Base-by-base conservation (phyloP, 2,329 filamentous ascomycete species). In the Exophiala bonariae region DNA sequence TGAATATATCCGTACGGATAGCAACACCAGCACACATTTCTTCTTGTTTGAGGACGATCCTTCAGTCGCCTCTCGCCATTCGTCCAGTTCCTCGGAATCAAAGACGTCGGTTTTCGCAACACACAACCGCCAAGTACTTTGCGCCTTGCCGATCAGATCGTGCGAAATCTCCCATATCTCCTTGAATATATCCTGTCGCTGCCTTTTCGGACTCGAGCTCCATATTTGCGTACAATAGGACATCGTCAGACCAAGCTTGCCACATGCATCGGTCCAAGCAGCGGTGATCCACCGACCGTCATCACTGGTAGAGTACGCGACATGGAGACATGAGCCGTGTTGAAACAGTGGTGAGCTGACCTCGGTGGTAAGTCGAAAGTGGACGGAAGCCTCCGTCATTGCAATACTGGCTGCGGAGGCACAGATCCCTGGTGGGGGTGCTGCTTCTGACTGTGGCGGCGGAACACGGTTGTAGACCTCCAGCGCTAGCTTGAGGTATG, bases 391-490 rank as follows among this genome's bases (percentile, higher is more conserved):
- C n/a, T 76, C 58, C 2, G 71, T 61, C 36, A 77, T 73, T 33
- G 78, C 77, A 2, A 84, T 64, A 28, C 77, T 69, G 5, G 83
- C 70, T 3, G 79, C 74, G 2, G 79, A 74, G 3, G 77, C 74
- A 33, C 70, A 72, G 26, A 72, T 69, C 13, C 80, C 65, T 23
- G 59, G 54, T 9, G 52, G 28, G 28, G 56, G 54, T 14, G 45
- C 22, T 44, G 62, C 60, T 36, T 70, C 71, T 11, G 34, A 17
- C 19, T 22, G 4, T 10, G 10, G 4, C 3, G 76, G 74, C 3
- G 78, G 76, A 54, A 79, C 79, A 32, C 80, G 75, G 53, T 77
- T 75, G 58, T 82, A 83, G 2, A 82, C 72, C 56, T 82, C 78
- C 22, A 79, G 66, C 9, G 78, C 79, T 35, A 83, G 63, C 16